phyloP scores from a whole-genome alignment of 164 flowering plant species.

The Vitis amurensis region DNA sequence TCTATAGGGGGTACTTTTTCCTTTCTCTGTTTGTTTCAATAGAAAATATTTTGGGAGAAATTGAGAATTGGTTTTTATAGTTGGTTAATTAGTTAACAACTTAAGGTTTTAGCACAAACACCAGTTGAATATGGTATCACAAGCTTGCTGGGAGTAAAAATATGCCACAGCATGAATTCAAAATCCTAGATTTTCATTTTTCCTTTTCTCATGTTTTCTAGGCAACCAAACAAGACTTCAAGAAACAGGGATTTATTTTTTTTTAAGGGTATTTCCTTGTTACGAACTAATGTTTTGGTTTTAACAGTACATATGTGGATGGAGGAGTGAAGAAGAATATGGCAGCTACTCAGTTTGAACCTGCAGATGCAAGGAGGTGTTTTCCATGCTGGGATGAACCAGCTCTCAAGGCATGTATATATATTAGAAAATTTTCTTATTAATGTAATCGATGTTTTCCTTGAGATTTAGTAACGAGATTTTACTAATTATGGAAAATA shows the following conservation, averaged over 20 bases:
- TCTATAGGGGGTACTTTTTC: slow-evolving; percentile 23
- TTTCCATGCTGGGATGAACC: slow-evolving; percentile 51
- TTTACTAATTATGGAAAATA: background rate
- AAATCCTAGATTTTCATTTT: too few relatives aligned
- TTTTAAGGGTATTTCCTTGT: background rate
- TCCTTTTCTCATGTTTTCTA: too few relatives aligned
- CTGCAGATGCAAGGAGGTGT: slow-evolving; percentile 30
- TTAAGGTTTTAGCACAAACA: too few relatives aligned
- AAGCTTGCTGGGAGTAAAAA: too few relatives aligned
- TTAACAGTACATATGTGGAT: slow-evolving; percentile 20
- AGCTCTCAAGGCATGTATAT: slow-evolving; percentile 30
- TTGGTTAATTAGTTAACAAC: too few relatives aligned
- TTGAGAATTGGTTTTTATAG: too few relatives aligned
- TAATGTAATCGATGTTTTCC: background rate
- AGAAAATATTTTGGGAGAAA: too few relatives aligned
- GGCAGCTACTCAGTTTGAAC: slow-evolving; percentile 38
- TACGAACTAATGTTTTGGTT: background rate
- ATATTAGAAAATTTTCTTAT: background rate
- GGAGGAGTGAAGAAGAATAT: slow-evolving; percentile 36
- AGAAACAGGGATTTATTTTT: background rate
- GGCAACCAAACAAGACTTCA: too few relatives aligned
- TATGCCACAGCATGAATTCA: too few relatives aligned
- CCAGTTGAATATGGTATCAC: too few relatives aligned
- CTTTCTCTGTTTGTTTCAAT: too few relatives aligned
- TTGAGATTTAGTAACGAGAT: too few relatives aligned